Conservation (phyloP, 2,329 filamentous ascomycete genomes). For the Aspergillus thermomutatus region DNA sequence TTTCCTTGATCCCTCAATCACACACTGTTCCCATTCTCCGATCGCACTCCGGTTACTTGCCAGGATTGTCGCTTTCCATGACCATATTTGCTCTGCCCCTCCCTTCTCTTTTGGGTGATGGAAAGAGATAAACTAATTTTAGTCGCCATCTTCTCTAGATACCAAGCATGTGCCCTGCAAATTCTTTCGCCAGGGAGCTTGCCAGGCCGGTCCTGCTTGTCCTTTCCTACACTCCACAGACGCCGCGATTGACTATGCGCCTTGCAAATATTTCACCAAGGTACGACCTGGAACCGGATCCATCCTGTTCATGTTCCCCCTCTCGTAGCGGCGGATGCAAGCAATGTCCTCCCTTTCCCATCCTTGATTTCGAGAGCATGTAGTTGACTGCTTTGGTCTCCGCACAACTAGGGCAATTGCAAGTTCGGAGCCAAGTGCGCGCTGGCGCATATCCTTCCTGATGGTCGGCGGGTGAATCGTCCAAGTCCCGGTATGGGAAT, state of each 20-base stretch:
- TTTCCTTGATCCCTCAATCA: not conserved
- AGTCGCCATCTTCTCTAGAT: constrained; percentile 52
- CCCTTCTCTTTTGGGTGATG: not conserved
- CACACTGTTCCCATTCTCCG: not conserved
- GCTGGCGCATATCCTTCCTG: constrained; percentile 90
- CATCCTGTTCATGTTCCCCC: not conserved
- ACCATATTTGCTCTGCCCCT: not conserved
- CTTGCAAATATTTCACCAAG: constrained; percentile 99
- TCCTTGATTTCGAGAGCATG: not conserved
- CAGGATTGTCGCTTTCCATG: not conserved
- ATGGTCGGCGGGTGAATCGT: constrained; percentile 87
- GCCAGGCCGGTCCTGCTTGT: constrained; percentile 92
- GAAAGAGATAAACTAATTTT: not conserved
- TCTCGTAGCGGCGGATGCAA: not conserved
- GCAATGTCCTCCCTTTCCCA: not conserved
- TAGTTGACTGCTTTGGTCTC: constrained; percentile 15
- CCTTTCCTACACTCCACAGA: constrained; percentile 94
- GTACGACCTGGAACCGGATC: constrained; percentile 45
- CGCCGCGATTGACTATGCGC: constrained; percentile 75
- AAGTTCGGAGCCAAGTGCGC: constrained; percentile 98
- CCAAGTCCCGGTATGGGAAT: constrained; percentile 48
- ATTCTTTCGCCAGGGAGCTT: constrained; percentile 95
- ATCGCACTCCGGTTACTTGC: not conserved
- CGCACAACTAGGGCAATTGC: constrained; percentile 75
- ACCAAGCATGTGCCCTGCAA: constrained; percentile 98